Base-by-base conservation (phyloP, 352 stramenopile species). In the Elongisporangium undulatum region DNA sequence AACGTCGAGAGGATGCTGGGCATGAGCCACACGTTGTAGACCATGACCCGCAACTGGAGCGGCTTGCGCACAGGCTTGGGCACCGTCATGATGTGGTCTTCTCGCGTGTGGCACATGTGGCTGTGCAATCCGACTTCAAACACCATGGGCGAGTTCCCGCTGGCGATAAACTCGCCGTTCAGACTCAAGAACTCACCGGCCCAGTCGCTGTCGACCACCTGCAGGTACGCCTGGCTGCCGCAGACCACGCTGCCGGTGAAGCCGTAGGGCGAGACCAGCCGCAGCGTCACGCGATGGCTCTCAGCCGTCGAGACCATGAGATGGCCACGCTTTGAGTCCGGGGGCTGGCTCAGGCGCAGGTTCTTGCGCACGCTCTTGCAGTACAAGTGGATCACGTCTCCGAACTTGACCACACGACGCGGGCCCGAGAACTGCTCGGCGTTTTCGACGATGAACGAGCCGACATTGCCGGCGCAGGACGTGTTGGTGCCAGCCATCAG, bases 11-110 rank as follows among this genome's bases (percentile, higher is more conserved):
- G 68, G 19, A 89, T 75, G 55, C 73, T 75, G 2, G 81, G 81
- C 23, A 91, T 56, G 10, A 91, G 58, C 81, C 81, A 91, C 17
- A 91, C 77, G 51, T 91, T 91, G 69, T 91, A 91, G 13, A 75
- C 70, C 75, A 86, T 78, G 20, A 88, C 66, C 7, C 81, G 78
- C 19, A 91, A 62, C 20, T 66, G 63, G 50, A 86, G 82, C 1
- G 75, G 53, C 23, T 38, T 24, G 34, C 34, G 34, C 1, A 45
- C 10, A 17, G 34, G 34, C 34, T 45, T 45, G 10, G 34, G 34
- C 34, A 12, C 34, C 6, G 34, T 45, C 34, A 45, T 12, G 7
- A 51, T 50, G 21, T 41, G 41, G 12, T 52, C 23, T n/a, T 26
- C 19, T 49, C 64, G 55, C 17, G 75, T 19, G 20, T 64, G 62